These are phyloP conservation scores for Mimosa bimucronata DNA, from an alignment of 306 rosid genomes.

Conservation along the genomic window DNA sequence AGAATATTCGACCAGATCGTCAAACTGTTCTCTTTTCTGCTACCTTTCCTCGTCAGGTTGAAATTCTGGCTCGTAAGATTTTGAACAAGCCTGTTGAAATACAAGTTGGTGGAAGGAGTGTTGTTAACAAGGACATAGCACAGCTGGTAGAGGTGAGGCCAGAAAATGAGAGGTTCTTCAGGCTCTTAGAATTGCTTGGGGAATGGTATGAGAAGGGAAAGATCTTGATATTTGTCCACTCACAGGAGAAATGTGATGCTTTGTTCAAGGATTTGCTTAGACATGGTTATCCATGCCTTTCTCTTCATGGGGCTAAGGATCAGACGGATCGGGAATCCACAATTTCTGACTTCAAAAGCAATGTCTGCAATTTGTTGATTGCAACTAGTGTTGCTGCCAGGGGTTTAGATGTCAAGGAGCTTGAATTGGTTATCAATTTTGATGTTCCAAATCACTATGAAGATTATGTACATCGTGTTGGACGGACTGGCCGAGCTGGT, in stretches of 20 bases:
- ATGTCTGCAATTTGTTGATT: constrained; percentile 81
- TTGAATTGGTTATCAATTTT: constrained; percentile 85
- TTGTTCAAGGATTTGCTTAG: constrained; percentile 82
- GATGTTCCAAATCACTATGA: constrained; percentile 95
- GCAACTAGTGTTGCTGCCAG: constrained; percentile 95
- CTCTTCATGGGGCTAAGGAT: constrained; percentile 95
- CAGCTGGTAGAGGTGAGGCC: constrained; percentile 89
- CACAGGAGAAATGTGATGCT: constrained; percentile 91
- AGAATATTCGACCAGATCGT: constrained; percentile 86
- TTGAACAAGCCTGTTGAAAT: constrained; percentile 85
- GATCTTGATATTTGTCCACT: constrained; percentile 84
- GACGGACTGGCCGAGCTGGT: constrained; percentile 96
- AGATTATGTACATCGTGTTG: constrained; percentile 96
- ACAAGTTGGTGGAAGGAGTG: constrained; percentile 97
- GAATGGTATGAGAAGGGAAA: constrained; percentile 96
- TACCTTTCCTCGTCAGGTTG: constrained; percentile 91
- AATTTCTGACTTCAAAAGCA: constrained; percentile 82
- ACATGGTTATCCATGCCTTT: constrained; percentile 91
- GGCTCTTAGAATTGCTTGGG: constrained; percentile 83
- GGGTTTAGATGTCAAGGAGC: constrained; percentile 95
- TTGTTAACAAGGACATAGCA: constrained; percentile 84
- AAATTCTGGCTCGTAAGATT: constrained; percentile 85
- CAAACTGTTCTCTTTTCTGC: constrained; percentile 95
- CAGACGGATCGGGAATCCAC: constrained; percentile 96
- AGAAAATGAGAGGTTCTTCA: constrained; percentile 77